phyloP scores from a whole-genome alignment of 305 asterid species.

The Fraxinus velutina region DNA sequence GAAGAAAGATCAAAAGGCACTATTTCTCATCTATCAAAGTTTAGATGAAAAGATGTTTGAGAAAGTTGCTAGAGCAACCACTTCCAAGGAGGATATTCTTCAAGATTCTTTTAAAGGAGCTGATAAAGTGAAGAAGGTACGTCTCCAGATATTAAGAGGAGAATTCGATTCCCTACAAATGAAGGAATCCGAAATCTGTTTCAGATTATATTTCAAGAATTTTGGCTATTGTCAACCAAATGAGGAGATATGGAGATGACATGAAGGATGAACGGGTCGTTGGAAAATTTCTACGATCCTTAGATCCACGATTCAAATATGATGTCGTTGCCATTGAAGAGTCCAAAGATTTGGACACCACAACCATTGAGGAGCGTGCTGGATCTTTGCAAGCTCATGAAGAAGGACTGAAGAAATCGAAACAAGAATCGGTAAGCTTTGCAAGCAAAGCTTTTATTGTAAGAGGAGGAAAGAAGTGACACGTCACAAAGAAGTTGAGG shows the following conservation, averaged over 20 bases:
- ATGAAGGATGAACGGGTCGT: not conserved
- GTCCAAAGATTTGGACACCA: slow-evolving; percentile 17
- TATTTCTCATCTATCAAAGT: not conserved
- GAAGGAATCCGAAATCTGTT: not conserved
- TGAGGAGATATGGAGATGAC: not conserved
- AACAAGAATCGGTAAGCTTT: not conserved
- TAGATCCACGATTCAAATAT: not conserved
- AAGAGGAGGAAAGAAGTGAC: not conserved
- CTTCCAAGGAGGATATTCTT: not conserved
- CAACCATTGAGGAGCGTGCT: not conserved
- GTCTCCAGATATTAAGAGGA: not conserved
- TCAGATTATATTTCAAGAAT: not conserved
- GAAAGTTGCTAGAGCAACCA: not conserved
- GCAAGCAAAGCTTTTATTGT: not conserved
- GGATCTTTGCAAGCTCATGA: slow-evolving; percentile 1
- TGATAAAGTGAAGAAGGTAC: not conserved
- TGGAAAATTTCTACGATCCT: not conserved
- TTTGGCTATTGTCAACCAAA: not conserved
- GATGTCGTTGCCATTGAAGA: slow-evolving; percentile 1
- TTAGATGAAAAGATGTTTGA: slow-evolving; percentile 12
- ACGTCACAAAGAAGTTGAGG: not conserved
- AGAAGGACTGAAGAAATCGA: not conserved
- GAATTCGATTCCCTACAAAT: not conserved
- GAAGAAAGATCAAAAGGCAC: not conserved
- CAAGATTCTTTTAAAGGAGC: not conserved